Percentiles rank a stretch among this genome's conserved stretches.
Conservation (phyloP, 2,329 filamentous ascomycete species). For the Penicillium rolfsii region DNA sequence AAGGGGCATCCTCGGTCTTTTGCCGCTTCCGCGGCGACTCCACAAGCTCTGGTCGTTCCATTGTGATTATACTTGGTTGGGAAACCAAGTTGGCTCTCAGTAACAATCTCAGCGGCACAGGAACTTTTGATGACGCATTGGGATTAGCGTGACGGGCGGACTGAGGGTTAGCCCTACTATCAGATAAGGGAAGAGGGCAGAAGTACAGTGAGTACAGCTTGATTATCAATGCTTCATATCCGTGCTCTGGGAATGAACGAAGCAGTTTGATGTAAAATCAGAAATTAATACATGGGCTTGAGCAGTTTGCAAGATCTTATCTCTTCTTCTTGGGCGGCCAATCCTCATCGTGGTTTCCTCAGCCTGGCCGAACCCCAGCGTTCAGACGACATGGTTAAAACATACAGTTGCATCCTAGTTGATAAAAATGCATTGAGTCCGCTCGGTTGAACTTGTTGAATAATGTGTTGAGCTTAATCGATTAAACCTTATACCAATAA, state of each 20-base stretch:
- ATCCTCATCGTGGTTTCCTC: neutral
- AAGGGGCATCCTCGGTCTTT: conserved; percentile 35
- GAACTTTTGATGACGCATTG: conserved; percentile 26
- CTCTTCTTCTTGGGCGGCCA: neutral
- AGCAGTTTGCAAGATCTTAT: neutral
- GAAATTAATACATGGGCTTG: too few relatives aligned
- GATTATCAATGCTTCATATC: neutral
- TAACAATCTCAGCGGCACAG: conserved; percentile 6
- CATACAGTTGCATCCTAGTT: neutral
- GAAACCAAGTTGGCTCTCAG: neutral
- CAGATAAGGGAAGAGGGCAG: conserved; percentile 24
- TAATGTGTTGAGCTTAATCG: too few relatives aligned
- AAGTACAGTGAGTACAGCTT: neutral
- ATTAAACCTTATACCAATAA: neutral
- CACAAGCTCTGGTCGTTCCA: conserved; percentile 37
- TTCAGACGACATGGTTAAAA: neutral
- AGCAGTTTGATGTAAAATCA: too few relatives aligned
- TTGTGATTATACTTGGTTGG: conserved; percentile 18
- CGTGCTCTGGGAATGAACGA: too few relatives aligned
- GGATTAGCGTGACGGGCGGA: conserved; percentile 30
- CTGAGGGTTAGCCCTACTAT: conserved; percentile 34
- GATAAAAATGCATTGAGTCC: neutral
- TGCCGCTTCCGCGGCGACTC: conserved; percentile 44
- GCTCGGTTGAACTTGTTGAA: neutral
- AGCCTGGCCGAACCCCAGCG: neutral